phyloP scores from a whole-genome alignment of 192 early-diverging fungal genomes.

The Backusella macrospora region DNA sequence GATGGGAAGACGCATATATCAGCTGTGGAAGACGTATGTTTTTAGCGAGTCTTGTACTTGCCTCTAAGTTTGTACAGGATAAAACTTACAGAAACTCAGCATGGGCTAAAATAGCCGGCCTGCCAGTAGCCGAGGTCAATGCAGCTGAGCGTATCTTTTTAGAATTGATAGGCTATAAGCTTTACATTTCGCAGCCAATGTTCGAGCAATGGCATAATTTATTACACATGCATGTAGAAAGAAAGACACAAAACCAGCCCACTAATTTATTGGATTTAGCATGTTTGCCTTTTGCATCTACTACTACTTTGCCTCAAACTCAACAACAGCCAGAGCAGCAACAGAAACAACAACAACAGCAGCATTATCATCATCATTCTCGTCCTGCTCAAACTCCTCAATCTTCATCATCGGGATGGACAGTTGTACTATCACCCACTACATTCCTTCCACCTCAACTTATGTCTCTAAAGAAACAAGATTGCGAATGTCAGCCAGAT shows the following conservation, averaged over 20 bases:
- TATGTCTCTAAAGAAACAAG: constrained; percentile 10
- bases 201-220: constrained; percentile 43
- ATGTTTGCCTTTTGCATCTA: constrained; percentile 8
- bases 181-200: constrained; percentile 57
- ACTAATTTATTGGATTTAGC: constrained; percentile 19
- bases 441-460: constrained; percentile 20
- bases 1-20: constrained; percentile 39
- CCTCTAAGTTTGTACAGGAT: constrained; percentile 91
- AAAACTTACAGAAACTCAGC: constrained; percentile 86
- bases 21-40: constrained; percentile 83
- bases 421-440: constrained; percentile 16
- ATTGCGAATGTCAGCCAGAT: not conserved
- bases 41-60: constrained; percentile 80
- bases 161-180: constrained; percentile 75
- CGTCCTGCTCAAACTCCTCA: not conserved
- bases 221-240: constrained; percentile 30
- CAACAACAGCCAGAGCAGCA: not conserved
- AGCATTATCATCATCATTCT: not conserved
- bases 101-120: constrained; percentile 90
- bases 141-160: constrained; percentile 83
- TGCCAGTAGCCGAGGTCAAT: constrained; percentile 81
- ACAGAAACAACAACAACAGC: not conserved
- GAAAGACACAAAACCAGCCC: constrained; percentile 25
- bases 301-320: not conserved
- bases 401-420: constrained; percentile 6